phyloP scores from a whole-genome alignment of 306 rosid genomes.

The Erythrophleum fordii region DNA sequence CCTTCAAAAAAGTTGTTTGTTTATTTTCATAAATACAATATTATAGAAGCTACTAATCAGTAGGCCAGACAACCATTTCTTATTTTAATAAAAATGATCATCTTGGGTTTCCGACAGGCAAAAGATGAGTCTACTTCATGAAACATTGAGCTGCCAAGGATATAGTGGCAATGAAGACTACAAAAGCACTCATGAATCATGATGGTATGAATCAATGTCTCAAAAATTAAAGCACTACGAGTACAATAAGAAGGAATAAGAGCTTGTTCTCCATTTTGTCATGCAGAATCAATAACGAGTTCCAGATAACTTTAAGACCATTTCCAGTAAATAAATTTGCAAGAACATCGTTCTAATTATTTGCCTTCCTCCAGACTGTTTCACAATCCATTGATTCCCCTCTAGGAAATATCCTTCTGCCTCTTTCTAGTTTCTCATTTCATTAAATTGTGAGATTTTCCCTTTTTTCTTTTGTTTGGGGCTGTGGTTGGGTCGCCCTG shows the following conservation, averaged over 20 bases:
- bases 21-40: not conserved
- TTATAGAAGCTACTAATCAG: not conserved
- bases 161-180: not conserved
- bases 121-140: not conserved
- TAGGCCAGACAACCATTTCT: not conserved
- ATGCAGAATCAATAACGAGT: not conserved
- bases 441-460: not conserved
- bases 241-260: not conserved
- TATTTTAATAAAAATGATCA: not conserved
- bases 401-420: not conserved
- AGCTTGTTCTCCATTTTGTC: not conserved
- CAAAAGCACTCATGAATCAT: not conserved
- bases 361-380: not conserved
- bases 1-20: not conserved
- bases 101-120: not conserved
- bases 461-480: not conserved
- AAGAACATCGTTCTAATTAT: not conserved
- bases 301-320: not conserved
- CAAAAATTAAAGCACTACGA: conserved; percentile 8
- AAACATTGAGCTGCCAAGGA: not conserved
- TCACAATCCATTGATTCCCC: not conserved
- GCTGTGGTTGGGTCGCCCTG: not conserved
- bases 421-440: not conserved
- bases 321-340: not conserved
- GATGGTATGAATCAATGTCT: not conserved